Percentiles rank a stretch among this genome's conserved stretches.
phyloP scores from a whole-genome alignment of 169 alveolate genomes.

The Plasmodium vinckei region DNA sequence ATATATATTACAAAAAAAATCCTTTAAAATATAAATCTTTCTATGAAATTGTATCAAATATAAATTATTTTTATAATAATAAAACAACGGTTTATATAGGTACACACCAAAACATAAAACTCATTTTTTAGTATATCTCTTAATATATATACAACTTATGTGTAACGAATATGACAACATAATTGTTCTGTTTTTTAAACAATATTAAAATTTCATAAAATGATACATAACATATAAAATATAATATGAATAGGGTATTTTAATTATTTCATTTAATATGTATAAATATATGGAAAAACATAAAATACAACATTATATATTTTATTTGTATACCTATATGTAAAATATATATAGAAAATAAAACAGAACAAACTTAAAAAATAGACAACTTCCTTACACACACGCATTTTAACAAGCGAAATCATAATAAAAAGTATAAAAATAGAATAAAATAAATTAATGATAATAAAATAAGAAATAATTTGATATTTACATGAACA shows the following conservation, averaged over 20 bases:
- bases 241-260: neutral
- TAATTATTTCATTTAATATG: neutral
- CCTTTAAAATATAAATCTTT: constrained; percentile 17
- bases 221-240: neutral
- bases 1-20: constrained; percentile 8
- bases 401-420: neutral
- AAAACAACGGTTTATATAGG: constrained; percentile 15
- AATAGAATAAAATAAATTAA: constrained; percentile 7
- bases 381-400: neutral
- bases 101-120: constrained; percentile 1
- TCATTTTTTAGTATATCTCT: neutral
- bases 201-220: too few relatives aligned
- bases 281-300: too few relatives aligned
- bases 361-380: constrained; percentile 6
- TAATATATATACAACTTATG: too few relatives aligned
- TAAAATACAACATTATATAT: too few relatives aligned
- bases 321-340: neutral
- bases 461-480: constrained; percentile 8
- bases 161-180: too few relatives aligned
- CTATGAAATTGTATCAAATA: constrained; percentile 14
- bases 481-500: constrained; percentile 17
- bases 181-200: too few relatives aligned
- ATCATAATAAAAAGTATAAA: constrained; percentile 2
- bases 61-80: constrained; percentile 6
- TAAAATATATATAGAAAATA: neutral